Evolutionary conservation across 257 asterid genomes (phyloP), one percentile per base, ranked within the genome.

Genomic region (Oldenlandia corymbosa): DNA sequence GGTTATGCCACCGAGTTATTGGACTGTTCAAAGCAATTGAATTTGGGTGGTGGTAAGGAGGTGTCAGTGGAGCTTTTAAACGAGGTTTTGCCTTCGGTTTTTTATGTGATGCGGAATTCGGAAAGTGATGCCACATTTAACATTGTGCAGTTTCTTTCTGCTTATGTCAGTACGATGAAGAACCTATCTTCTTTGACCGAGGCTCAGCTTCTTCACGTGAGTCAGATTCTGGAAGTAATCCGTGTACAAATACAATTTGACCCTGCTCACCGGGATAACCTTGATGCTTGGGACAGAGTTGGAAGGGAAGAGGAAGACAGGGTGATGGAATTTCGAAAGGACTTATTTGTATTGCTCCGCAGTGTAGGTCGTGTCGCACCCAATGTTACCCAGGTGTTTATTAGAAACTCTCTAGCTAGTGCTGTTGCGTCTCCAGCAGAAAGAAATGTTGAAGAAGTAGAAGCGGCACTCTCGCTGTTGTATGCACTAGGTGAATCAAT

Each of bases 221-320:
- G 89, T 56, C 90, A 86, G 71, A 88, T 93, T 73, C 77, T 93
- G 76, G 96, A 90, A 77, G 84, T 86, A 39, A 84, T 93, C 34
- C 90, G 85, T 24, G 50, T 76, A 2, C 88, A 80, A 67, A 83
- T 90, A 69, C 80, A 71, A 71, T 93, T 68, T 79, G 90, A 85
- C 71, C 91, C 95, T 34, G 61, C 57, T 70, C 83, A 90, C 68
- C 92, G 97, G 24, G 77, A 65, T 72, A 83, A 83, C 62, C 79
- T 88, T 17, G 92, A 88, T 27, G 64, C 68, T 56, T 62, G 84
- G 81, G 99, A 88, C 77, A 93, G 83, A 79, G 79, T 90, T 61
- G 99, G 97, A 50, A 84, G 49, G 74, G 94, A 90, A 69, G 97
- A 93, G 78, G 94, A 86, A 77, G 97, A 93, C 41, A 81, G 94